Evolutionary conservation across 805 yeast species (phyloP).

Genomic region (Teunomyces funiuensis): DNA sequence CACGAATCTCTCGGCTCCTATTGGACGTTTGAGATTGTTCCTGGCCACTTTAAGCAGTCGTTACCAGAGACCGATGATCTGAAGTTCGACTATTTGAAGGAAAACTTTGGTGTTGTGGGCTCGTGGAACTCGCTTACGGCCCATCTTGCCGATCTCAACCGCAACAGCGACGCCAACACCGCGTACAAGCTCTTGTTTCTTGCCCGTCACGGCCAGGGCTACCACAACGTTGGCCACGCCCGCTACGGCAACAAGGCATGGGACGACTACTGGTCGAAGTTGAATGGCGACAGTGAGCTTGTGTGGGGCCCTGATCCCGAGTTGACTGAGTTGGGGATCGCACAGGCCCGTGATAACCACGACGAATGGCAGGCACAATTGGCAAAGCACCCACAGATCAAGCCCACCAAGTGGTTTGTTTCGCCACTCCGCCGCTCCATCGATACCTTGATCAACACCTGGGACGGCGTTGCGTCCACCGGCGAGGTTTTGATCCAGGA

Average conservation of each 20-base stretch:
- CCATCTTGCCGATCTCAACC: slow-evolving; percentile 38
- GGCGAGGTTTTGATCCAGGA: slow-evolving; percentile 44
- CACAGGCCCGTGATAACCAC: slow-evolving; percentile 46
- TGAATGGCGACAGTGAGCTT: slow-evolving; percentile 45
- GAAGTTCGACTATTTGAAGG: slow-evolving; percentile 41
- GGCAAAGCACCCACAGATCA: slow-evolving; percentile 17
- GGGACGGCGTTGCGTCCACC: slow-evolving; percentile 28
- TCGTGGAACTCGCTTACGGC: slow-evolving; percentile 20
- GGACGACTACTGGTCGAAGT: slow-evolving; percentile 46
- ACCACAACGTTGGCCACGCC: slow-evolving; percentile 47
- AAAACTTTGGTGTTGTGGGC: slow-evolving; percentile 42
- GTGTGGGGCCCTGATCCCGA: slow-evolving; percentile 55
- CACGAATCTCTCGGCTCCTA: slow-evolving; percentile 10
- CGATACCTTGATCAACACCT: slow-evolving; percentile 49
- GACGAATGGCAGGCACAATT: slow-evolving; percentile 41
- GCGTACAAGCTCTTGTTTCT: slow-evolving; percentile 46
- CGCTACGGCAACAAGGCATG: slow-evolving; percentile 47
- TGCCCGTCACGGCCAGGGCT: slow-evolving; percentile 58
- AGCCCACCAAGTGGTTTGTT: slow-evolving; percentile 44
- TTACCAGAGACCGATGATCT: slow-evolving; percentile 39
- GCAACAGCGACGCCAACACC: slow-evolving; percentile 21
- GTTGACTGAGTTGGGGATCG: slow-evolving; percentile 45
- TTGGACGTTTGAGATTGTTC: slow-evolving; percentile 43
- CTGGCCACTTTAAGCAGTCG: slow-evolving; percentile 46
- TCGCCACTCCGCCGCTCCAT: slow-evolving; percentile 55